Base-by-base conservation (phyloP, 2,329 filamentous ascomycete species). In the Rutstroemia sydowiana region DNA sequence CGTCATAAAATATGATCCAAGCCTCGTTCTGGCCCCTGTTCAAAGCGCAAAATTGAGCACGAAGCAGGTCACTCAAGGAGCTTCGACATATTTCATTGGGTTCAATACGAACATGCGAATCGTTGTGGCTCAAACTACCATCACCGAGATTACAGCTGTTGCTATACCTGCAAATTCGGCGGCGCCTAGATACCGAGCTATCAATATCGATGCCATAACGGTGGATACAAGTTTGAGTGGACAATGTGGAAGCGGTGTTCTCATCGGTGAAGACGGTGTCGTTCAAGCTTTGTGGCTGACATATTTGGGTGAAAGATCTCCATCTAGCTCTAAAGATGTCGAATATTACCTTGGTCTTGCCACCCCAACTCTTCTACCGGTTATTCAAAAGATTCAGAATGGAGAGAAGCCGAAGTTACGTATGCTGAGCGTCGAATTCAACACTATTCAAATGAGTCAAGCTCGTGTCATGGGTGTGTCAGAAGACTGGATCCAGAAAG, bases 241-340 rank as follows among this genome's bases (percentile, higher is more conserved):
- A 1, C 90, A 95, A 64, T 97, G 93, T 65, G 92, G 91, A 51
- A 95, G 89, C 56, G 95, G 95, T 65, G 95, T 97, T 1, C 78
- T 98, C 34, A 83, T 96, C 13, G 82, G 87, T 3, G 85, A 92
- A 58, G 88, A 96, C 61, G 93, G 93, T 20, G 90, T 88, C 5
- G 91, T 98, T 0, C 90, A 96, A 67, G 93, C 93, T 2, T 74
- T 98, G 28, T 98, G 95, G 95, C 76, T 98, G 49, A 96, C 91
- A 6, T 98, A 98, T 67, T 82, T 98, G 1, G 93, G 93, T 45
- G 93, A 98, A 70, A 84, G 92, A 31, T 86, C 81, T 5, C 77
- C 82, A 1, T 83, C 84, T 64, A 85, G 81, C 52, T 84, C 88
- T 61, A 87, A 95, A 59, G 93, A 98, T 62, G 88, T 95, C 58